Base-by-base conservation (phyloP, 2,329 filamentous ascomycete species). In the Lasiodiplodia hormozganensis region DNA sequence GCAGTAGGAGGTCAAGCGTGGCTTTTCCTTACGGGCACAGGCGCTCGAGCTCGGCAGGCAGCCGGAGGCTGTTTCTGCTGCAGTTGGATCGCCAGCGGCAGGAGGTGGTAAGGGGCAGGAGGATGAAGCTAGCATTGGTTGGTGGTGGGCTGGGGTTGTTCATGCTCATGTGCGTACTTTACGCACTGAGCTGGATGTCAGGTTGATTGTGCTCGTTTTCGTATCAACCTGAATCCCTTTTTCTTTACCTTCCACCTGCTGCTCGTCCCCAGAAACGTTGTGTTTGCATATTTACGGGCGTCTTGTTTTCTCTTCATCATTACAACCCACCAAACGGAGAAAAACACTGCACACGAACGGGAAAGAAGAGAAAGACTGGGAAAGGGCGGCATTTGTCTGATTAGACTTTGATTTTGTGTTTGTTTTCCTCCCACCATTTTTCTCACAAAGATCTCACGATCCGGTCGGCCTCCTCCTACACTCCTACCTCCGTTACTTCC, bases 81-180 rank as follows among this genome's bases (percentile, higher is more conserved):
- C 53, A 57, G 54, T 54, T 58, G 53, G 56, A 67, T 31, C 65
- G 56, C 21, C 65, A 58, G 36, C 54, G 60, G 31, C n/a, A 52
- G 40, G 54, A 25, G 56, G 54, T 60, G 34, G 47, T 16, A n/a
- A 49, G 23, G 47, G 60, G 60, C 4, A 38, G 60, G 43, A 64
- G 47, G 47, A 60, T 52, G 18, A 47, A 56, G 43, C n/a, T 57
- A 34, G 65, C 65, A 21, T 31, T 67, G 36, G 31, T 57, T 25
- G 53, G 54, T 2, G 65, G 65, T 21, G 65, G 65, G 31, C 23
- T 67, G 43, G 65, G 65, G 53, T 56, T 67, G n/a, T 67, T 67
- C 56, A 57, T 67, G 65, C 65, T 67, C 43, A 52, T 67, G 65
- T 67, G 65, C 43, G 54, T 67, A 12, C 38, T 67, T 2, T 67